Percentiles rank a stretch among this genome's conserved stretches.
These are phyloP conservation scores for Nitzschia sp. DNA, from an alignment of 108 stramenopile species.

Conservation along the genomic window DNA sequence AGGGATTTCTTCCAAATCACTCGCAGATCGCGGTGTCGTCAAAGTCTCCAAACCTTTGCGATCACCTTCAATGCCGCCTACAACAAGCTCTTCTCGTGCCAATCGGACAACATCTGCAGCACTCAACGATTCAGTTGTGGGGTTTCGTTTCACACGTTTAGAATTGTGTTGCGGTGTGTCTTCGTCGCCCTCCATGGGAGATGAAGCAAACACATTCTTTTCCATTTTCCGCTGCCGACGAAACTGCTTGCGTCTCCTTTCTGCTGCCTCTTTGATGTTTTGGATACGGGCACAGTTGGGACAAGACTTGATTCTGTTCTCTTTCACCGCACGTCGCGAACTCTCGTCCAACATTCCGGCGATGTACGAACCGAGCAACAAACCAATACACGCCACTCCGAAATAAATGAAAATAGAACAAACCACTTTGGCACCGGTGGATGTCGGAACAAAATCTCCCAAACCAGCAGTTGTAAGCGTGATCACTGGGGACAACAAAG, in stretches of 20 bases:
- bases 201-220: neutral
- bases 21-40: too few relatives aligned
- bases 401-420: slow-evolving; percentile 89
- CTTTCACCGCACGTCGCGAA: slow-evolving; percentile 54
- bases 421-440: slow-evolving; percentile 75
- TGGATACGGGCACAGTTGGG: slow-evolving; percentile 70
- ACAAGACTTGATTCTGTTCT: slow-evolving; percentile 65
- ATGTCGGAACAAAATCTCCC: slow-evolving; percentile 84
- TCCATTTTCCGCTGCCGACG: slow-evolving; percentile 2
- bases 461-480: slow-evolving; percentile 80
- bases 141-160: slow-evolving; percentile 10
- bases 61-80: too few relatives aligned
- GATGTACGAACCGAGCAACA: slow-evolving; percentile 85
- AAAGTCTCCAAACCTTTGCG: too few relatives aligned
- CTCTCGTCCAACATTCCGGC: slow-evolving; percentile 77
- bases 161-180: neutral
- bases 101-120: neutral
- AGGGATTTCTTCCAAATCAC: too few relatives aligned
- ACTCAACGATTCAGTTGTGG: neutral
- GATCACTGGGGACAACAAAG: slow-evolving; percentile 42
- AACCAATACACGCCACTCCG: slow-evolving; percentile 85
- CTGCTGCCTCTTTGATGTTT: slow-evolving; percentile 37
- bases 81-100: neutral
- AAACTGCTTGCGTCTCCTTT: slow-evolving; percentile 2
- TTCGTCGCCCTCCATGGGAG: neutral